Evolutionary conservation across 2,329 filamentous ascomycete genomes (phyloP).

Genomic region (Pyrenophora tritici-repentis): DNA sequence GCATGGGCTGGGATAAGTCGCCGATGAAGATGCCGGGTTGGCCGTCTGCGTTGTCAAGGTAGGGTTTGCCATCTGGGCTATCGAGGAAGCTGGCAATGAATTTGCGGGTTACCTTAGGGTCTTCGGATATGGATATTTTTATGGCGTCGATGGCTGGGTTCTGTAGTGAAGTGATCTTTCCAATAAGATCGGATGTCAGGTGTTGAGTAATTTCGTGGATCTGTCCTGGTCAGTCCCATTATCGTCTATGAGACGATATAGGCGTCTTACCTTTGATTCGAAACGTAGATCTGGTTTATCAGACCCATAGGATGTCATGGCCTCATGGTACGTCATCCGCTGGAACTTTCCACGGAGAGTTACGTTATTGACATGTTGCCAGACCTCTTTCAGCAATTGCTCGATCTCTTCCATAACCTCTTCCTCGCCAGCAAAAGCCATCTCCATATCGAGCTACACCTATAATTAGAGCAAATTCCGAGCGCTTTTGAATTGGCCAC

Average conservation of each 20-base stretch:
- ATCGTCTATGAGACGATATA: constrained; percentile 17
- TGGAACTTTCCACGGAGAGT: constrained; percentile 57
- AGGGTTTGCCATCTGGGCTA: constrained; percentile 60
- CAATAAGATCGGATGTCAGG: constrained; percentile 66
- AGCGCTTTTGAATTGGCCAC: not conserved
- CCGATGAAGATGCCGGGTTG: constrained; percentile 78
- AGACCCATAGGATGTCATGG: constrained; percentile 79
- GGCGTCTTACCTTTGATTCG: constrained; percentile 61
- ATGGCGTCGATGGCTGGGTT: constrained; percentile 76
- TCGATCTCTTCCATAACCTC: constrained; percentile 69
- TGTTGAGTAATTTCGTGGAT: constrained; percentile 69
- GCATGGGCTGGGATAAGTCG: constrained; percentile 73
- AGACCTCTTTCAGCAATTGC: constrained; percentile 60
- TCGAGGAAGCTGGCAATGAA: constrained; percentile 76
- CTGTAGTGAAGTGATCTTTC: constrained; percentile 73
- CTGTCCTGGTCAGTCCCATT: constrained; percentile 44
- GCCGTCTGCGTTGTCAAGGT: constrained; percentile 73
- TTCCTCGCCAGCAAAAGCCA: constrained; percentile 77
- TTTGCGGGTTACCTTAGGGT: constrained; percentile 59
- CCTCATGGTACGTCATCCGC: constrained; percentile 71
- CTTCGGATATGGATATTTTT: constrained; percentile 64
- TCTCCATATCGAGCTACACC: constrained; percentile 82
- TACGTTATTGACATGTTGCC: constrained; percentile 55
- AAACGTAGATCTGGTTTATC: constrained; percentile 93
- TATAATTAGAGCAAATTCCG: too few species aligned